Evolutionary conservation across 73 alveolate species (phyloP).

Genomic region (Paramecium sonneborni): DNA sequence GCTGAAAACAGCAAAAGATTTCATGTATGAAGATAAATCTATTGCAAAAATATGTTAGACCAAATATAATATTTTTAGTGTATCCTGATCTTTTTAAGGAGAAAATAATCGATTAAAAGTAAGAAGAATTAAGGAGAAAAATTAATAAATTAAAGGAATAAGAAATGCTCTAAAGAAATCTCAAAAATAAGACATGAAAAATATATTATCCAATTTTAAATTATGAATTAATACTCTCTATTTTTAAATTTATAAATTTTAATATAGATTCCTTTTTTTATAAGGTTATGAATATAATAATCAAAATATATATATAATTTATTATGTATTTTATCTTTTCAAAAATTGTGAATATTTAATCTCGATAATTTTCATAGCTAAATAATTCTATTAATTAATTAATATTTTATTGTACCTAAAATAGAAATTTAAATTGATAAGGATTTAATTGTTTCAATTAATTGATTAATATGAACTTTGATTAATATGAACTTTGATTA

Average conservation of each 20-base stretch:
- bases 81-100: slow-evolving; percentile 55
- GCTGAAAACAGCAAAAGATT: neutral
- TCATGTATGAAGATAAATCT: neutral
- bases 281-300: no score
- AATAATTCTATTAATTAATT: no score
- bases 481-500: no score
- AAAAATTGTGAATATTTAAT: no score
- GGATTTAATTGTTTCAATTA: no score
- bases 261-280: neutral
- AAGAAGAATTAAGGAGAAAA: slow-evolving; percentile 51
- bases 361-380: no score
- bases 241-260: neutral
- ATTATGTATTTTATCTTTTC: no score
- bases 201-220: neutral
- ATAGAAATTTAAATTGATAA: no score
- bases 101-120: slow-evolving; percentile 3
- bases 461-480: no score
- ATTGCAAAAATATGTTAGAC: slow-evolving; percentile 33
- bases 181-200: slow-evolving; percentile 23
- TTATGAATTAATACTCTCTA: neutral
- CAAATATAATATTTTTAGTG: neutral
- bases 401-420: no score
- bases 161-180: slow-evolving; percentile 56
- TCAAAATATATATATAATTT: no score
- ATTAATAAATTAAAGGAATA: slow-evolving; percentile 7